phyloP scores from a whole-genome alignment of 2,329 filamentous ascomycete genomes.

The Coniochaeta sp. region DNA sequence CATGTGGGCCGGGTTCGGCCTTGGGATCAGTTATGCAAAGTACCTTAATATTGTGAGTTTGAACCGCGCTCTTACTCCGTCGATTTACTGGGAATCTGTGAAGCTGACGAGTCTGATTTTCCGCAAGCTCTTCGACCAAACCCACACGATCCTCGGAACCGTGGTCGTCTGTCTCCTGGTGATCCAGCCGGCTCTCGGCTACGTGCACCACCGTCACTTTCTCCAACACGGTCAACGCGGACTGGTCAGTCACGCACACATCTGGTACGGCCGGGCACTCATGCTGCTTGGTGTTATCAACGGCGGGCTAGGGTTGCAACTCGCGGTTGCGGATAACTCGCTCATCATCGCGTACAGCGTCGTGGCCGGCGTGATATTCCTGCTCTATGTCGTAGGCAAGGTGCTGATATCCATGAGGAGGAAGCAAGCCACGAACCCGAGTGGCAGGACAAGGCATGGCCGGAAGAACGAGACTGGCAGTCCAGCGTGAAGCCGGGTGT shows the following conservation, averaged over 20 bases:
- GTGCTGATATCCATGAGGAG: neutral
- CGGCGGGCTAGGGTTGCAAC: slow-evolving; percentile 51
- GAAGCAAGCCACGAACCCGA: neutral
- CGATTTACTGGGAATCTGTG: neutral
- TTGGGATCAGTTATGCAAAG: slow-evolving; percentile 37
- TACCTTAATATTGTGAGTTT: neutral
- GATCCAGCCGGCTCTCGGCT: slow-evolving; percentile 51
- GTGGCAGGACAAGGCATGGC: neutral
- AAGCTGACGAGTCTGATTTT: slow-evolving; percentile 7
- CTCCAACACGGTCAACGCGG: slow-evolving; percentile 38
- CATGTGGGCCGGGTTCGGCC: slow-evolving; percentile 53
- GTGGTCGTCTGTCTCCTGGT: slow-evolving; percentile 45
- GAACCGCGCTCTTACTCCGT: neutral
- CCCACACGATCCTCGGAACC: slow-evolving; percentile 50
- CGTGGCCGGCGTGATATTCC: slow-evolving; percentile 39
- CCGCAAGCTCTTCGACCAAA: slow-evolving; percentile 40
- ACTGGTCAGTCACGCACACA: slow-evolving; percentile 46
- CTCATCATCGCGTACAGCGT: slow-evolving; percentile 49
- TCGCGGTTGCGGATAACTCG: slow-evolving; percentile 30
- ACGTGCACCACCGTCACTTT: slow-evolving; percentile 49
- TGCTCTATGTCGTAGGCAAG: slow-evolving; percentile 34
- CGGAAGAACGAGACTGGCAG: neutral
- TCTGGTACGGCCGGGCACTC: slow-evolving; percentile 54
- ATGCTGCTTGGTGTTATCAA: slow-evolving; percentile 55
- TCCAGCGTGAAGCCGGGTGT: neutral